Percentiles rank a stretch among this genome's conserved stretches.
These are phyloP conservation scores for Sporobolomyces pararoseus DNA, from an alignment of 768 basidiomycete species.

Conservation along the genomic window DNA sequence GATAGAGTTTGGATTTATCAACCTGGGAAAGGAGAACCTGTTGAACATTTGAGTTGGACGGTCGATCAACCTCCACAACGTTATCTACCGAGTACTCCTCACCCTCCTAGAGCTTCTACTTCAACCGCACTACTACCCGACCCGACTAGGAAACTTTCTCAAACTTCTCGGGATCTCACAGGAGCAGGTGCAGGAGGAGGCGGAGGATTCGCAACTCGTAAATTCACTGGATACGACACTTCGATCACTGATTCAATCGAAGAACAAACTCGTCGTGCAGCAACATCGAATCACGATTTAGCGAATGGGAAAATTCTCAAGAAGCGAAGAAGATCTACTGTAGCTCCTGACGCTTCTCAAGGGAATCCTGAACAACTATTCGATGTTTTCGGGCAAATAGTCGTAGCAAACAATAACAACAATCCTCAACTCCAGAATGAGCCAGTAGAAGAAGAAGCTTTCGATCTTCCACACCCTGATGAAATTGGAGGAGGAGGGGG, in stretches of 20 bases:
- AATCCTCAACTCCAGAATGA: not conserved
- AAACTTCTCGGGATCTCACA: not conserved
- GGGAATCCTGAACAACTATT: not conserved
- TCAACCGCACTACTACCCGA: not conserved
- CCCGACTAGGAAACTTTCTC: not conserved
- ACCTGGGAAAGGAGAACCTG: not conserved
- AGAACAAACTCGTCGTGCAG: not conserved
- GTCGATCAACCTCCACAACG: not conserved
- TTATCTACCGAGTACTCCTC: not conserved
- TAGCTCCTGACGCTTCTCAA: not conserved
- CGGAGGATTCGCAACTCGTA: too few relatives aligned
- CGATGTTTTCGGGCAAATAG: not conserved
- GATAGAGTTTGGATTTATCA: conserved; percentile 11
- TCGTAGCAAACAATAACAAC: not conserved
- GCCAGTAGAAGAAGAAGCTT: not conserved
- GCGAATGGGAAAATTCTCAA: conserved; percentile 29
- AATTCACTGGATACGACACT: conserved; percentile 22
- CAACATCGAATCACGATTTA: conserved; percentile 3
- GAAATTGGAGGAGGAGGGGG: too few relatives aligned
- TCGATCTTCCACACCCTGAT: not conserved
- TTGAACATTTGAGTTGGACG: not conserved
- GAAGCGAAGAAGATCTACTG: conserved; percentile 8
- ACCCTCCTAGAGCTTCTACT: not conserved
- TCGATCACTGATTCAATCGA: not conserved
- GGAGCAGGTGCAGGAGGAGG: not conserved